Conservation (phyloP, 2,329 filamentous ascomycete genomes). For the Colletotrichum siamense region DNA sequence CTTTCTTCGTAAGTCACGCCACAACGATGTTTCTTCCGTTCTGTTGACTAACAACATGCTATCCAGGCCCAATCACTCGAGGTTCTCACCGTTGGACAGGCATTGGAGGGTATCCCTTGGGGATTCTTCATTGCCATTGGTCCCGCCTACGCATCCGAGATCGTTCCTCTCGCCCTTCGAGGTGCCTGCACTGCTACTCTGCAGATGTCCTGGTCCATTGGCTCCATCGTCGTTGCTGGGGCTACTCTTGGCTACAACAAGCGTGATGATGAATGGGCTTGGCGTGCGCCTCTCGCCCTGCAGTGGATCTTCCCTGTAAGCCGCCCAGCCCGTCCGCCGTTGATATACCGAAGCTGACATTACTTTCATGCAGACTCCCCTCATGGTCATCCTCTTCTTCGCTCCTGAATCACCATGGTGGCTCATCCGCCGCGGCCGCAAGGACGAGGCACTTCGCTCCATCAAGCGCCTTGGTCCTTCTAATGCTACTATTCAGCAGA, state of each 20-base stretch:
- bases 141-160: conserved; percentile 65
- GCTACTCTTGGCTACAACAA: conserved; percentile 59
- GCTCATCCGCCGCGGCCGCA: conserved; percentile 54
- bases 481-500: conserved; percentile 29
- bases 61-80: conserved; percentile 40
- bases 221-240: conserved; percentile 62
- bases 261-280: conserved; percentile 33
- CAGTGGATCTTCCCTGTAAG: conserved; percentile 61
- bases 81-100: conserved; percentile 55
- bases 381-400: conserved; percentile 55
- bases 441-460: conserved; percentile 46
- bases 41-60: conserved; percentile 19
- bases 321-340: accelerated
- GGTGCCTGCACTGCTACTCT: conserved; percentile 63
- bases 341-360: background rate
- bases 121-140: conserved; percentile 69
- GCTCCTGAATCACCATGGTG: conserved; percentile 60
- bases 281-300: conserved; percentile 57
- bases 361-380: conserved; percentile 43
- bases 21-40: accelerated
- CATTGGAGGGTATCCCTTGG: conserved; percentile 66
- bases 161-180: conserved; percentile 61
- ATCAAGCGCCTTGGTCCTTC: conserved; percentile 49
- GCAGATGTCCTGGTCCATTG: conserved; percentile 71
- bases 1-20: conserved; percentile 51